Base-by-base conservation (phyloP, 805 yeast species). In the Candida ovalis region DNA sequence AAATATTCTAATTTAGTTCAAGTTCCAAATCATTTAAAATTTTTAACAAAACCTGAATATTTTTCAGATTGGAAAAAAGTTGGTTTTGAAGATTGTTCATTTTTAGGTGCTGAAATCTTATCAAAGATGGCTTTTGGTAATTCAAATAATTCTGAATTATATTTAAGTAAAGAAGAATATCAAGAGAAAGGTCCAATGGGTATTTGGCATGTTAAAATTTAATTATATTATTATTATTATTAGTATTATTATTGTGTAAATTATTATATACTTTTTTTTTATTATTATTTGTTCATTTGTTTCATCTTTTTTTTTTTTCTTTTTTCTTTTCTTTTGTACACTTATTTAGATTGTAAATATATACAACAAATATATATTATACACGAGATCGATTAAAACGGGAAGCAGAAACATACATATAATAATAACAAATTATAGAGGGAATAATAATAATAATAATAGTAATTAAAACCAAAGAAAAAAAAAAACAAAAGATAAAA, bases 51-150 rank as follows among this genome's bases (percentile, higher is more conserved):
- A 64, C 95, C 97, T 0, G 98, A 92, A 47, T 91, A 92, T 66
- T 92, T 92, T 69, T 88, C 96, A 1, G 96, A 88, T 56, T 92
- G 97, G 97, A 91, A 91, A 68, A 81, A 80, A 64, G 67, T 69
- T 35, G 90, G 92, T 1, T 84, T 85, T 77, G 82, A 84, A 49
- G 90, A 88, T 56, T 80, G 84, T 28, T 75, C 81, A 49, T 88
- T 91, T 61, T 70, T 91, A 52, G 98, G 98, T 2, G 96, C 87
- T 2, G 88, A 89, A 66, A 86, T 91, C 43, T 84, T 88, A 40
- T 81, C 96, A 18, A 89, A 88, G 66, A 96, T 89, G 70, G 79
- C 88, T 13, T 91, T 86, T 61, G 80, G 83, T 8, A 74, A 75
- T 44, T 77, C 81, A 40, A 82, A 83, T 44, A 84, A 82, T 48